Base-by-base conservation (phyloP, 305 asterid species). In the Withania somnifera region DNA sequence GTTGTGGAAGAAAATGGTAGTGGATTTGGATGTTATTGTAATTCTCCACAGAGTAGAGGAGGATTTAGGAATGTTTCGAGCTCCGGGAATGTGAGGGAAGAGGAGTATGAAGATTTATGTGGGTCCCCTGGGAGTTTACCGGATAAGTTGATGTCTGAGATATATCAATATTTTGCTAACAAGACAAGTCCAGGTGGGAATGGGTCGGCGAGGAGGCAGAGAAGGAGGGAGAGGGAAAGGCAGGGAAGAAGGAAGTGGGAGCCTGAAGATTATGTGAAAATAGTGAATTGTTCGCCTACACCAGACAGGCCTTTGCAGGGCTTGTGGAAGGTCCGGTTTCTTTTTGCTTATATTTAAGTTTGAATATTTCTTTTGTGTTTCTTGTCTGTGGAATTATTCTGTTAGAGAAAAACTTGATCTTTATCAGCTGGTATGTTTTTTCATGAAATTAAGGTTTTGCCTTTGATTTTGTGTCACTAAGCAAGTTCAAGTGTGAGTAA, bases 261-360 rank as follows among this genome's bases (percentile, higher is more conserved):
- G 82, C 82, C 97, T 0, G 93, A 94, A 86, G 88, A 93, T 90
- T 91, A 88, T 86, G 95, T 92, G 79, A 95, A 92, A 81, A 92
- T 94, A 34, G 91, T 83, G 15, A 91, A 91, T 83, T 90, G 91
- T 86, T 90, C 92, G 3, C 98, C 98, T n/a, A 88, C 87, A 4
- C 91, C 88, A 30, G 56, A 87, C n/a, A 90, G 91, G 53, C 99
- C 99, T 42, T 90, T 95, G 87, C 99, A 95, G 90, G 99, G 98
- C 77, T 87, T 95, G 50, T 94, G 99, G 99, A 95, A 95, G 98
- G 98, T 95, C 82, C 53, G 26, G 51, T 11, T 81, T 10, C 77
- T 56, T 67, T 73, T 53, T 81, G 51, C 2, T 2, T 20, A 10
- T 28, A 57, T 54, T 52, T 75, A 47, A 56, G 42, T 30, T 54